Conservation (phyloP, 768 basidiomycete genomes). For the Mycena albidolilacea region DNA sequence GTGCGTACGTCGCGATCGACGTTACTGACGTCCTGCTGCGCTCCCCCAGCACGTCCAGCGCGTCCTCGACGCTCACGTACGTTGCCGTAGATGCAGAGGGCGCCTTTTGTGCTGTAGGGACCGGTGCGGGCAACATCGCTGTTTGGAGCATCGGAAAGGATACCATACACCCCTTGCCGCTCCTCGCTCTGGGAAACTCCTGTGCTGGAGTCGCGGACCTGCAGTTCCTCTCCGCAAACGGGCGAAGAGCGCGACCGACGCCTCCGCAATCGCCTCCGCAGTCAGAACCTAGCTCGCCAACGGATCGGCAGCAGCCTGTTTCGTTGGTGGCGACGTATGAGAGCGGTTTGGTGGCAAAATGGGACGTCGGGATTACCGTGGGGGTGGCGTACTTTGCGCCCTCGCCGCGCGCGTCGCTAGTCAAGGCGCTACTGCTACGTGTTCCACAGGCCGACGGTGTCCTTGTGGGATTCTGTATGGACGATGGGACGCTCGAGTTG, state of each 20-base stretch:
- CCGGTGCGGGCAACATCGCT: slow-evolving; percentile 73
- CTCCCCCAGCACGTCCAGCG: slow-evolving; percentile 62
- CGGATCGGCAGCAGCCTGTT: slow-evolving; percentile 41
- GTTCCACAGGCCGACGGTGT: slow-evolving; percentile 62
- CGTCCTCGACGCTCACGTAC: slow-evolving; percentile 67
- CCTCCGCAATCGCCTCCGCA: slow-evolving; percentile 47
- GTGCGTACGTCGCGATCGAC: slow-evolving; percentile 63
- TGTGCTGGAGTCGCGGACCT: slow-evolving; percentile 69
- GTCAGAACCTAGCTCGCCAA: slow-evolving; percentile 52
- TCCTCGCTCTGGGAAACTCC: slow-evolving; percentile 58
- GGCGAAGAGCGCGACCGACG: slow-evolving; percentile 27
- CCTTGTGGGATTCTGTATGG: slow-evolving; percentile 71
- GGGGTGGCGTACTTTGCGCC: slow-evolving; percentile 58
- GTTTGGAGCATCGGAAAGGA: slow-evolving; percentile 71
- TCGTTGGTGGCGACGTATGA: slow-evolving; percentile 69
- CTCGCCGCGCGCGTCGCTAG: slow-evolving; percentile 58
- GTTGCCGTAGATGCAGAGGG: slow-evolving; percentile 76
- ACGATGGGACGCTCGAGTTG: slow-evolving; percentile 79
- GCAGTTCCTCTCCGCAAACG: slow-evolving; percentile 57
- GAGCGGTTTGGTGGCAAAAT: slow-evolving; percentile 71
- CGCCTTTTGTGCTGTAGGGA: slow-evolving; percentile 79
- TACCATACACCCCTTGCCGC: slow-evolving; percentile 53
- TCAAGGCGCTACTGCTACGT: slow-evolving; percentile 66
- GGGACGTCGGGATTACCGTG: slow-evolving; percentile 57
- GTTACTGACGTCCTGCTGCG: slow-evolving; percentile 67